Evolutionary conservation across 2,329 filamentous ascomycete species (phyloP).

Genomic region (Claviceps sp.): DNA sequence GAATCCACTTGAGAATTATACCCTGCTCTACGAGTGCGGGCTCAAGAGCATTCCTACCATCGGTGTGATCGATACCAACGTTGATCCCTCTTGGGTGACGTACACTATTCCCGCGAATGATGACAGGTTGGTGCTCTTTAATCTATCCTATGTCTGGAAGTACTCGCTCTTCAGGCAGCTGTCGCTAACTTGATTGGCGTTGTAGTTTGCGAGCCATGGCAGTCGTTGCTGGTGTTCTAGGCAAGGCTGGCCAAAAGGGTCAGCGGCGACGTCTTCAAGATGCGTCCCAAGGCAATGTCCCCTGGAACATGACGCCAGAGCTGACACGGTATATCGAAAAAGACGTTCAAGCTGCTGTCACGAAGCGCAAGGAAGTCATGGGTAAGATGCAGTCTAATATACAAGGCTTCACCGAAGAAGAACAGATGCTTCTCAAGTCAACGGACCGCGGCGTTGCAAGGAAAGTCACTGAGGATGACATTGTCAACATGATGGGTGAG

Average conservation of each 20-base stretch:
- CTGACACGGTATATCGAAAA: constrained; percentile 25
- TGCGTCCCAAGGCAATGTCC: constrained; percentile 47
- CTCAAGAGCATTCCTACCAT: constrained; percentile 84
- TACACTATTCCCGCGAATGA: constrained; percentile 96
- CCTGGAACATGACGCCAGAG: constrained; percentile 42
- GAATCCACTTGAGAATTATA: constrained; percentile 86
- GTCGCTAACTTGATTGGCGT: constrained; percentile 2
- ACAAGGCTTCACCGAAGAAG: constrained; percentile 24
- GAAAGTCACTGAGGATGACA: constrained; percentile 22
- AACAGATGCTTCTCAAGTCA: constrained; percentile 20
- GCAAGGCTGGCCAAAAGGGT: constrained; percentile 69
- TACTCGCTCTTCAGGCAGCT: neutral
- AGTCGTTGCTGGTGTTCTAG: constrained; percentile 74
- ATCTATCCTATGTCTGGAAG: neutral
- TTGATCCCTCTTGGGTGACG: constrained; percentile 84
- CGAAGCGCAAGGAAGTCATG: constrained; percentile 23
- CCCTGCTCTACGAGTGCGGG: constrained; percentile 81
- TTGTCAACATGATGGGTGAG: constrained; percentile 20
- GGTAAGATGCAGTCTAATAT: constrained; percentile 21
- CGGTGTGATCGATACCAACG: constrained; percentile 86
- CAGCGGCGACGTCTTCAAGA: constrained; percentile 51
- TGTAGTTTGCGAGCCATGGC: constrained; percentile 64
- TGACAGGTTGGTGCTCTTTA: constrained; percentile 51
- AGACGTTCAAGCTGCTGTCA: constrained; percentile 16
- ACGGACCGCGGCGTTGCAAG: constrained; percentile 13